Conservation (phyloP, 768 basidiomycete genomes). For the Phlebiopsis gigantea region DNA sequence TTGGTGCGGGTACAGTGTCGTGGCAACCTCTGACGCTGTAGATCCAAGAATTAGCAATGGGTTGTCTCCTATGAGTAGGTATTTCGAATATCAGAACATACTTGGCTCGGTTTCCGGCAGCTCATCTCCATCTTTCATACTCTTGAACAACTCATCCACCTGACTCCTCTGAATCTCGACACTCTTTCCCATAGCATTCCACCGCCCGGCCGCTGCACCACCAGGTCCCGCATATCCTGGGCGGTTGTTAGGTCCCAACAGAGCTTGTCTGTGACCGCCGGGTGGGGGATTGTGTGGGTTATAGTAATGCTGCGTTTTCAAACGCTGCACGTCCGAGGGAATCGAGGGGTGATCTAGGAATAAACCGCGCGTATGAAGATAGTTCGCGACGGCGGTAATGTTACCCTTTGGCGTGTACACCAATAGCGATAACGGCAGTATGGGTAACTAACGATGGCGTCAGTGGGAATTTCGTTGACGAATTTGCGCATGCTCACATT, state of each 20-base stretch:
- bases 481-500: conserved; percentile 45
- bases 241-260: conserved; percentile 33
- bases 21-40: conserved; percentile 68
- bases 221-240: conserved; percentile 37
- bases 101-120: conserved; percentile 81
- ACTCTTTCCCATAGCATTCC: conserved; percentile 66
- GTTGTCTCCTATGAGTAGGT: background rate
- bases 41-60: conserved; percentile 16
- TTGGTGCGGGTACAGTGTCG: conserved; percentile 92
- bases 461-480: background rate
- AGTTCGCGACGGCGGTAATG: conserved; percentile 74
- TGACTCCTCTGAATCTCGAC: conserved; percentile 91
- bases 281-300: conserved; percentile 88
- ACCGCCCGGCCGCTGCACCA: conserved; percentile 35
- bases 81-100: conserved; percentile 34
- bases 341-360: conserved; percentile 78
- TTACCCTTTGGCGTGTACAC: conserved; percentile 95
- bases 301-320: conserved; percentile 58
- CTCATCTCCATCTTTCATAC: conserved; percentile 81
- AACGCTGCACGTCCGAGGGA: conserved; percentile 56
- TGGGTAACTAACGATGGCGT: conserved; percentile 54
- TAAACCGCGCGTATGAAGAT: conserved; percentile 61
- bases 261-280: conserved; percentile 50
- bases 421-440: conserved; percentile 78
- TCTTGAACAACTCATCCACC: conserved; percentile 92